A percentile compares a stretch with the other conserved stretches of the same genome.
Conservation (phyloP, 768 basidiomycete species). For the Boletus sensibilis region DNA sequence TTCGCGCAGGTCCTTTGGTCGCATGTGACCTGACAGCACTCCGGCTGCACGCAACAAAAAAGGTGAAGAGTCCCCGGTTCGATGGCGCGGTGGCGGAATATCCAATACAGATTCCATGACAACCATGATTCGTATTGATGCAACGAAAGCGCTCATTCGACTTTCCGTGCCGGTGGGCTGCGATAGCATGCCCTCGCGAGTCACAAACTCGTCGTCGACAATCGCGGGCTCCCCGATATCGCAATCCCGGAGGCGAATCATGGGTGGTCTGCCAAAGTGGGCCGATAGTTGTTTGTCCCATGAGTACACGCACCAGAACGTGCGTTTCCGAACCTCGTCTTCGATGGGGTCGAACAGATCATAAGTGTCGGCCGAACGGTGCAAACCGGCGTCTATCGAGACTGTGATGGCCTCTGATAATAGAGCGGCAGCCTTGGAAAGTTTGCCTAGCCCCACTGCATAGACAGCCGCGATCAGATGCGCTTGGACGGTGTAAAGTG, state of each 20-base stretch:
- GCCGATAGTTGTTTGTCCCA: slow-evolving; percentile 94
- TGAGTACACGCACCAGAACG: slow-evolving; percentile 94
- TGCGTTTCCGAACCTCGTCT: slow-evolving; percentile 88
- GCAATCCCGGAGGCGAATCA: slow-evolving; percentile 85
- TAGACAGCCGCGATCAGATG: slow-evolving; percentile 91
- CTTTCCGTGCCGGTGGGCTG: slow-evolving; percentile 74
- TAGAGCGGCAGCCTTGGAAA: slow-evolving; percentile 83
- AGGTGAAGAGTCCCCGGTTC: slow-evolving; percentile 61
- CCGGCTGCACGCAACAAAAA: slow-evolving; percentile 74
- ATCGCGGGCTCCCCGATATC: slow-evolving; percentile 86
- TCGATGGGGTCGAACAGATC: slow-evolving; percentile 88
- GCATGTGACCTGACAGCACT: slow-evolving; percentile 59
- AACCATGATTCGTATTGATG: slow-evolving; percentile 74
- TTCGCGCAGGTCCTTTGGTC: slow-evolving; percentile 67
- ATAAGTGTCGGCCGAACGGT: slow-evolving; percentile 82
- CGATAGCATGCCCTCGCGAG: slow-evolving; percentile 60
- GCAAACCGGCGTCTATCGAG: slow-evolving; percentile 85
- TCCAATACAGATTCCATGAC: slow-evolving; percentile 88
- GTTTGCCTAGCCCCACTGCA: slow-evolving; percentile 84
- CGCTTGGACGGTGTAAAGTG: slow-evolving; percentile 89
- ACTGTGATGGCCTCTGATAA: slow-evolving; percentile 86
- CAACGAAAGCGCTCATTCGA: slow-evolving; percentile 79
- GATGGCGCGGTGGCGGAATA: slow-evolving; percentile 63
- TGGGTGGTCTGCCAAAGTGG: slow-evolving; percentile 86
- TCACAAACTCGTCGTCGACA: slow-evolving; percentile 88